A percentile compares a stretch with the other conserved stretches of the same genome.
Conservation (phyloP, 73 alveolate genomes). For the Uronychia binucleata region DNA sequence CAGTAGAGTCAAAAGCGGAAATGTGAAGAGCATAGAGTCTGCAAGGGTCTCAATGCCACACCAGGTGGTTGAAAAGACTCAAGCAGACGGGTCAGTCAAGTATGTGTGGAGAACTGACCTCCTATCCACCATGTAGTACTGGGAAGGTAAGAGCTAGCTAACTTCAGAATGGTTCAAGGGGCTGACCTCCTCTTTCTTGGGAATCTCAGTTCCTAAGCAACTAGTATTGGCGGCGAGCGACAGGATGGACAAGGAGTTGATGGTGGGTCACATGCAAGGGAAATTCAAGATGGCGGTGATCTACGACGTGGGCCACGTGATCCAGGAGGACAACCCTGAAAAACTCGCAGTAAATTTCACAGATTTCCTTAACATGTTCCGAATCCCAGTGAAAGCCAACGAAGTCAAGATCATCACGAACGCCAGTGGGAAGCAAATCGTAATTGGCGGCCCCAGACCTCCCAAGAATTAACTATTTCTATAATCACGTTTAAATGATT, state of each 20-base stretch:
- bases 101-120: conserved; percentile 93
- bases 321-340: conserved; percentile 95
- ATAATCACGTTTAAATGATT: no score
- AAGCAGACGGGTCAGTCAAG: conserved; percentile 12
- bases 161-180: conserved; percentile 93
- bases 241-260: conserved; percentile 95
- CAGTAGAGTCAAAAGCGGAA: conserved; percentile 57
- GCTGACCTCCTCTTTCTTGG: conserved; percentile 83
- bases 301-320: conserved; percentile 91
- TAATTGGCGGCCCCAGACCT: conserved; percentile 10
- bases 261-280: conserved; percentile 98
- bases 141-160: conserved; percentile 61
- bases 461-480: no score
- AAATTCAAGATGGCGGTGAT: conserved; percentile 92
- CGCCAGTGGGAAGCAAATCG: conserved; percentile 55
- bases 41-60: conserved; percentile 95
- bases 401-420: conserved; percentile 60
- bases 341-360: conserved; percentile 69
- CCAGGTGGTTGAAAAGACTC: conserved; percentile 65
- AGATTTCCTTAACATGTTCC: conserved; percentile 78
- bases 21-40: conserved; percentile 83
- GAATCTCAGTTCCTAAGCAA: conserved; percentile 83
- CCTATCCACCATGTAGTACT: conserved; percentile 80
- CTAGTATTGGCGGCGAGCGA: conserved; percentile 95
- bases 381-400: conserved; percentile 62